Percentiles rank a stretch among this genome's conserved stretches.
Conservation (phyloP, 169 alveolate species). For the Toxoplasma gondii region DNA sequence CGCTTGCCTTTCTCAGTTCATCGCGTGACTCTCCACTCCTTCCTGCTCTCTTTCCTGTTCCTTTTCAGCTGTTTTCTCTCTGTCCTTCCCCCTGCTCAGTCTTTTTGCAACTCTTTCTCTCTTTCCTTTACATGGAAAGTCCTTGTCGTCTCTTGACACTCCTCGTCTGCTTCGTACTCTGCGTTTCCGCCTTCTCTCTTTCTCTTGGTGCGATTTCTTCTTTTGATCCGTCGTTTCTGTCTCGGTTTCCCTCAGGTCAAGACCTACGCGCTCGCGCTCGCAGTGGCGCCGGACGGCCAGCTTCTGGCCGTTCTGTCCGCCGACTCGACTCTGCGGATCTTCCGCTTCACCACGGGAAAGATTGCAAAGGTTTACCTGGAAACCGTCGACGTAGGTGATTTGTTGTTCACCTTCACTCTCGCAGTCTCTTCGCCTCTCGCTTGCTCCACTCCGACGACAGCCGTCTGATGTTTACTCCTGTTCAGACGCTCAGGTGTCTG, state of each 20-base stretch:
- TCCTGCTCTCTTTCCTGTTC: neutral
- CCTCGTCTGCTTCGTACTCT: neutral
- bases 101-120: too few relatives aligned
- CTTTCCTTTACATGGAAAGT: neutral
- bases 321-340: slow-evolving; percentile 60
- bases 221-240: neutral
- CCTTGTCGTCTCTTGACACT: neutral
- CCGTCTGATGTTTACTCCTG: too few relatives aligned
- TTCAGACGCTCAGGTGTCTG: too few relatives aligned
- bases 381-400: slow-evolving; percentile 57
- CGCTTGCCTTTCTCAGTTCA: too few relatives aligned
- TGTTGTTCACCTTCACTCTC: neutral
- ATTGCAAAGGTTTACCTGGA: slow-evolving; percentile 56
- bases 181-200: neutral
- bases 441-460: neutral
- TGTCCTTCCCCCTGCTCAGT: neutral
- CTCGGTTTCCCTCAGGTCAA: slow-evolving; percentile 37
- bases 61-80: neutral
- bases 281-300: slow-evolving; percentile 63
- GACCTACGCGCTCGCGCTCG: slow-evolving; percentile 56
- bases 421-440: neutral
- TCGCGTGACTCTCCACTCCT: too few relatives aligned
- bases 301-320: slow-evolving; percentile 62
- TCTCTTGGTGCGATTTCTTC: neutral
- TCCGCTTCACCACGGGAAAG: slow-evolving; percentile 51